phyloP scores from a whole-genome alignment of 2,329 filamentous ascomycete species.

The Thielaviopsis populi region DNA sequence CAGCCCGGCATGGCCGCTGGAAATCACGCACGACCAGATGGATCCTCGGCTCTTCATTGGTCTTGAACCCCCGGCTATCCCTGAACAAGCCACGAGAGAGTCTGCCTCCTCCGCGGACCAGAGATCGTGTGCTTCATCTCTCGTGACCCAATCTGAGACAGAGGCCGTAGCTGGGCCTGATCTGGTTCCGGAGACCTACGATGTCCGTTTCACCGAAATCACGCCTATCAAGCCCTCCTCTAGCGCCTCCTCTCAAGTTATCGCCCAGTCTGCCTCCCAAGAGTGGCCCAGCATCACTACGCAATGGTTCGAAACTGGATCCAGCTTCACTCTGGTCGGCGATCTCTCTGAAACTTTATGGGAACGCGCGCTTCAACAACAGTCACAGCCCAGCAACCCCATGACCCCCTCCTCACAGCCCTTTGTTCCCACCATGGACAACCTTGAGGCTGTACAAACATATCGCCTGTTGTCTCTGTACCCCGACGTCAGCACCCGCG shows the following conservation, averaged over 20 bases:
- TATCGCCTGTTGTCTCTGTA: conserved; percentile 12
- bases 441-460: conserved; percentile 15
- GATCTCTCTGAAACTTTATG: conserved; percentile 13
- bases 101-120: too few species aligned
- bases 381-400: not conserved
- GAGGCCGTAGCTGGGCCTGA: not conserved
- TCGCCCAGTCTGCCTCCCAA: not conserved
- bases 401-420: not conserved
- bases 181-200: not conserved
- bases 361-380: conserved; percentile 12
- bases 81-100: not conserved
- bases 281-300: not conserved
- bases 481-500: conserved; percentile 7
- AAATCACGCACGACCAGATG: conserved; percentile 5
- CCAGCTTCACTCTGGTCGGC: conserved; percentile 9
- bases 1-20: not conserved
- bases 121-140: not conserved
- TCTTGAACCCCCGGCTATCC: not conserved
- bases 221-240: conserved; percentile 2
- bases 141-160: not conserved
- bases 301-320: not conserved
- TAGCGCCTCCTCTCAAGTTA: not conserved
- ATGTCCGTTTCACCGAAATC: conserved; percentile 6
- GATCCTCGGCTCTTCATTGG: conserved; percentile 12
- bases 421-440: conserved; percentile 10